These are phyloP conservation scores for Nemania sp. DNA, from an alignment of 2,329 filamentous ascomycete genomes.

Conservation along the genomic window DNA sequence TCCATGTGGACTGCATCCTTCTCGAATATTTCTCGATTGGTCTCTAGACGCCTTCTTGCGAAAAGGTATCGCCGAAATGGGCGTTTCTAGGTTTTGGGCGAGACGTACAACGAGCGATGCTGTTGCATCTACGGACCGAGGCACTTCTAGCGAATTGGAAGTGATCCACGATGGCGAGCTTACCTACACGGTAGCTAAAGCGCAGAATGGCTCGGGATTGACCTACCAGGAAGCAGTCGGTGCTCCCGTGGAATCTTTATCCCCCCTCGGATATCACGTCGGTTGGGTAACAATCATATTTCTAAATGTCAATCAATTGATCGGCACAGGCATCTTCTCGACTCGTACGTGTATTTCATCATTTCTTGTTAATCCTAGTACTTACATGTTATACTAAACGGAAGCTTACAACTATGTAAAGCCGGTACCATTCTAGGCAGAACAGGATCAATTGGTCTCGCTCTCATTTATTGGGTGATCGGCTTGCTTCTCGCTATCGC, in stretches of 20 bases:
- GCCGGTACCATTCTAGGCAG: conserved; percentile 62
- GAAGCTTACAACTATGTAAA: conserved; percentile 40
- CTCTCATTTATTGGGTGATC: conserved; percentile 67
- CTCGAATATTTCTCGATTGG: neutral
- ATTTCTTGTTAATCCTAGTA: no score
- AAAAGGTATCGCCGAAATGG: conserved; percentile 37
- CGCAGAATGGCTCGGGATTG: conserved; percentile 58
- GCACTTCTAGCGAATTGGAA: conserved; percentile 42
- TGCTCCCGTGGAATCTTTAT: conserved; percentile 69
- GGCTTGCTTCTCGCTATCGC: conserved; percentile 62
- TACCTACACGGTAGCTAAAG: conserved; percentile 45
- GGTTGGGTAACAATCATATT: conserved; percentile 67
- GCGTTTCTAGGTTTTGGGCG: conserved; percentile 42
- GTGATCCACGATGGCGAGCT: conserved; percentile 48
- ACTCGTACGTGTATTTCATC: conserved; percentile 40
- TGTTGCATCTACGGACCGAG: conserved; percentile 1
- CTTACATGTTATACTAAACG: neutral
- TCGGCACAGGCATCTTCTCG: conserved; percentile 71
- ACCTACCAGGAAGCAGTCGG: conserved; percentile 71
- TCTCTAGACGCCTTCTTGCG: neutral
- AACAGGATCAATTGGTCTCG: conserved; percentile 65
- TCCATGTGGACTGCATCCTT: neutral
- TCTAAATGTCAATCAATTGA: conserved; percentile 70
- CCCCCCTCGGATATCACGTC: conserved; percentile 71
- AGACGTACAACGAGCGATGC: conserved; percentile 31